Evolutionary conservation across 805 yeast species (phyloP), one percentile per base, ranked within the genome.

Genomic region (Blastobotrys chiropterorum): DNA sequence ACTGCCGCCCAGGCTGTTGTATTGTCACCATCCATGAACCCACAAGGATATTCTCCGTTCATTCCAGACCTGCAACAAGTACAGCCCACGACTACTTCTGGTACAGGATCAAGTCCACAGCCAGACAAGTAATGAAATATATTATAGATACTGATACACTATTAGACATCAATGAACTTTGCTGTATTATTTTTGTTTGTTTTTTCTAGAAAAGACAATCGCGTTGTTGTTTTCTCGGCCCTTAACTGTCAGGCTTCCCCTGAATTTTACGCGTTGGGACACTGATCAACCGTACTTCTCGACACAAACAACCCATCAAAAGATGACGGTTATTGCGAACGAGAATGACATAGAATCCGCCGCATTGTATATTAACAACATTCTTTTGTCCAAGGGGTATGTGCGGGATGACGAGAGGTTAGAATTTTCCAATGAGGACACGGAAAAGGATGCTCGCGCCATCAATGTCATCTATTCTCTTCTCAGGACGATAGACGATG

Each of bases 1-100:
- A 41, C 38, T 0, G 74, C 74, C 2, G 73, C 72, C 4, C 67
- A 68, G 51, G 71, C 70, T 2, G 66, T 69, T 13, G 53, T 59
- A 50, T 17, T 46, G 14, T 55, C 59, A 2, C 60, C 60, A 15
- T 44, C 57, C 4, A 40, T 39, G 7, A 38, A 46, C n/a, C 44
- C 48, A 13, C 26, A 46, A 3, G 56, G 52, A 2, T 49, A 49
- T 26, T 48, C 52, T 21, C 55, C 59, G 16, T 56, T 54, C 30
- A 49, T 56, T 30, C 57, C 56, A 26, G 50, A 49, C 20, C 3
- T 14, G 16, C 38, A 43, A 17, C 31, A 43, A 34, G 14, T 34
- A 3, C 26, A 2, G 30, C 14, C 13, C n/a, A 19, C 8, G 46
- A 14, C 15, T 17, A 19, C n/a, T 22, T 14, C 17, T 20, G 21